Percentiles rank a stretch among this genome's conserved stretches.
Evolutionary conservation across 345 rosid genomes (phyloP).

Genomic region (Salix viminalis): DNA sequence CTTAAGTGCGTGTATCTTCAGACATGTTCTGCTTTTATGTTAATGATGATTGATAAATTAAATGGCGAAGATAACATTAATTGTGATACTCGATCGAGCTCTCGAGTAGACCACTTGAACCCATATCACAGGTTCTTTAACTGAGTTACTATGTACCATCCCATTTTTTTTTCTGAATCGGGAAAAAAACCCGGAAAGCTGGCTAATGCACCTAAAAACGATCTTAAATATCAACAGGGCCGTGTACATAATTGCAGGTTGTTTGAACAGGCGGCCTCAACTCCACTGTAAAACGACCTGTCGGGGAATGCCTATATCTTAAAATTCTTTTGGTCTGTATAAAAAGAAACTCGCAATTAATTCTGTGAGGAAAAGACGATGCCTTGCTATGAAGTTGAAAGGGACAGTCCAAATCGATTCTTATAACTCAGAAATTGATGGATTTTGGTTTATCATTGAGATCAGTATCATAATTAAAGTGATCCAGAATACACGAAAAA

Average conservation of each 20-base stretch:
- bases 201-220: background rate
- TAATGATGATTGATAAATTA: background rate
- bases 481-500: background rate
- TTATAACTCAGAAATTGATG: background rate
- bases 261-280: background rate
- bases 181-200: background rate
- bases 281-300: no score
- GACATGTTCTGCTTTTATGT: background rate
- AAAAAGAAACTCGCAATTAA: background rate
- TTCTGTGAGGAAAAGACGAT: background rate
- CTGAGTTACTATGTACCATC: background rate
- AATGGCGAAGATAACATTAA: background rate
- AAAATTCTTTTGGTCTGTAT: background rate
- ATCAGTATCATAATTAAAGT: background rate
- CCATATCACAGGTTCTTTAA: background rate
- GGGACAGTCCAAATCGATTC: background rate
- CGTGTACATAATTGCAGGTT: background rate
- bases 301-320: background rate
- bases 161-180: background rate
- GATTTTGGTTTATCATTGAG: background rate
- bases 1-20: background rate
- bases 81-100: background rate
- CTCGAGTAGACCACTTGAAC: background rate
- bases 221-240: background rate
- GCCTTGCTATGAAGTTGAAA: background rate